Conservation (phyloP, 2,329 filamentous ascomycete genomes). For the Ilyonectria robusta region DNA sequence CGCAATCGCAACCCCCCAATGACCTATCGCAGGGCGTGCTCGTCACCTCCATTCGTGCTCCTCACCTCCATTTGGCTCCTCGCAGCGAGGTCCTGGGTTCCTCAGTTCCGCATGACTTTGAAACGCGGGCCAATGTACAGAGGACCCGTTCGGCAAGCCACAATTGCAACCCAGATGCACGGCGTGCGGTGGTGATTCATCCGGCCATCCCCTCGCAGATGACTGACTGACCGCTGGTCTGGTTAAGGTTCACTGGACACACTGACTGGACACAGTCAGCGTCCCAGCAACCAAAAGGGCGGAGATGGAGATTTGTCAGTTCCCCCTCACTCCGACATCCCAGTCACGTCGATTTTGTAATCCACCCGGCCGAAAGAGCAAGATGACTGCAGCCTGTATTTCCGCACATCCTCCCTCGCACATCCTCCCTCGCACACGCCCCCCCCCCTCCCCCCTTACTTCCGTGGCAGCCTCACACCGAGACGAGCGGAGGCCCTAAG, state of each 20-base stretch:
- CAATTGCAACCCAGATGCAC: neutral
- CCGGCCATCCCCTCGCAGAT: neutral
- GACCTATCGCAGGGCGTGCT: neutral
- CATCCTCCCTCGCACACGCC: neutral
- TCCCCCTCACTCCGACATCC: conserved; percentile 8
- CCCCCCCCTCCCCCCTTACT: neutral
- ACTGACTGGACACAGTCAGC: conserved; percentile 18
- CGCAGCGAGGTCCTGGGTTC: neutral
- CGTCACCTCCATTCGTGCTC: neutral
- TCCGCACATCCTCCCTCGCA: neutral
- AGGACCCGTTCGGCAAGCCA: neutral
- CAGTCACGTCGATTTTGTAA: conserved; percentile 9
- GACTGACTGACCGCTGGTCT: conserved; percentile 27
- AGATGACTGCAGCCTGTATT: neutral
- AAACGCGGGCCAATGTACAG: neutral
- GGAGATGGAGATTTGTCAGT: conserved; percentile 28
- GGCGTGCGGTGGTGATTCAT: conserved; percentile 12
- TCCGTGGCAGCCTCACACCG: neutral
- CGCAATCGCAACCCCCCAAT: neutral
- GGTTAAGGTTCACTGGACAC: conserved; percentile 22
- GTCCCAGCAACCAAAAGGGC: conserved; percentile 23
- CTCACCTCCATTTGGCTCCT: neutral
- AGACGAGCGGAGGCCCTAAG: conserved; percentile 6
- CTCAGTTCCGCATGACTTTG: neutral
- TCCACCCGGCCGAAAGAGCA: conserved; percentile 8